These are phyloP conservation scores for Bolboschoenus planiculmis DNA, from an alignment of 176 grass and related monocot species.

Conservation along the genomic window DNA sequence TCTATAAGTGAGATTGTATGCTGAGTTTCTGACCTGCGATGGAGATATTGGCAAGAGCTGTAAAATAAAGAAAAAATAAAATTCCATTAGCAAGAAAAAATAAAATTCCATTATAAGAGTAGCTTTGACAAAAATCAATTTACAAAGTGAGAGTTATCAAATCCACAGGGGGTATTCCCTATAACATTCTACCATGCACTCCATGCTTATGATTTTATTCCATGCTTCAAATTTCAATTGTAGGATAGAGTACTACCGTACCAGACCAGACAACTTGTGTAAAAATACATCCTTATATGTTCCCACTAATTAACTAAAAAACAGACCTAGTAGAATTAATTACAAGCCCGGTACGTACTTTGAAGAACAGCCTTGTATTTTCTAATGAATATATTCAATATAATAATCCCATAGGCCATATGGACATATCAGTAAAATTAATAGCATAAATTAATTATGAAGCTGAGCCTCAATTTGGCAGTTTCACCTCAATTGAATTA, in stretches of 20 bases:
- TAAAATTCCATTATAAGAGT: not conserved
- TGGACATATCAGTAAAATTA: too few species aligned
- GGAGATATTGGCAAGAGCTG: constrained; percentile 4
- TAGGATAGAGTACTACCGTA: not conserved
- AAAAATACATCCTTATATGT: not conserved
- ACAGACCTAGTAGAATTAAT: not conserved
- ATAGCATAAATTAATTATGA: not conserved
- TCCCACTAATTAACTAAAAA: not conserved
- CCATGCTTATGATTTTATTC: not conserved
- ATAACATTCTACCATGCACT: not conserved
- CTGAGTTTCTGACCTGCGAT: not conserved
- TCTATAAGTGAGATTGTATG: not conserved
- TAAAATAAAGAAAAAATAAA: not conserved
- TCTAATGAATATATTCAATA: too few species aligned
- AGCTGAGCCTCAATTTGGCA: not conserved
- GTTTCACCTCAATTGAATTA: not conserved
- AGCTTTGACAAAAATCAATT: not conserved
- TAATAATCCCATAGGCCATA: not conserved
- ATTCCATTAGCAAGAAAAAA: not conserved
- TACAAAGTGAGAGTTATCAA: not conserved
- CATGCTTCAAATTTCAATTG: not conserved
- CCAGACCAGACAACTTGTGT: not conserved
- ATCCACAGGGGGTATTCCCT: not conserved
- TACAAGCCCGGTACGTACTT: not conserved
- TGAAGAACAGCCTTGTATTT: not conserved